Percentiles rank a stretch among this genome's conserved stretches.
Conservation (phyloP, 345 rosid genomes). For the Raphanus raphanistrum region DNA sequence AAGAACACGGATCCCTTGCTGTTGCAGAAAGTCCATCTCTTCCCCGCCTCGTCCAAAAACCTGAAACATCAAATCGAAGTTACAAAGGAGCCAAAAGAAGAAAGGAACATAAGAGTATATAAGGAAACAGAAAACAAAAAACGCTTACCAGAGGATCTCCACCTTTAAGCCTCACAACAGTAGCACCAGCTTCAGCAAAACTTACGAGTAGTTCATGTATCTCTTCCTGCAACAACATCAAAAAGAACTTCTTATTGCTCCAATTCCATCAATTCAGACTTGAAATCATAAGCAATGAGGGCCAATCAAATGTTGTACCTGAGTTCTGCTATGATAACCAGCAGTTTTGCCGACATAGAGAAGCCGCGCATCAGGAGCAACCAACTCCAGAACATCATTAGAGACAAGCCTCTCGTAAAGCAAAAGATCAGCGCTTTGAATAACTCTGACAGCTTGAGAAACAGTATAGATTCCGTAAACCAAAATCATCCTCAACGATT, state of each 20-base stretch:
- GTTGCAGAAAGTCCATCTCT: conserved; percentile 96
- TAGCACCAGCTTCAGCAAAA: conserved; percentile 97
- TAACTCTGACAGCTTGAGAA: conserved; percentile 78
- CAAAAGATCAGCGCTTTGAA: conserved; percentile 79
- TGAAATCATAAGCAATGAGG: not conserved
- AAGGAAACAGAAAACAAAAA: not conserved
- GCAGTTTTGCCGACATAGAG: conserved; percentile 98
- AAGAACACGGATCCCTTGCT: conserved; percentile 80
- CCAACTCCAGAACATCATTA: conserved; percentile 79
- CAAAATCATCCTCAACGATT: too few species aligned
- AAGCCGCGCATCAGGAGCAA: conserved; percentile 74
- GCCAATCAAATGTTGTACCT: conserved; percentile 45
- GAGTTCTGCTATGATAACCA: conserved; percentile 97
- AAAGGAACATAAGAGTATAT: not conserved
- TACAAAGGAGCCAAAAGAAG: not conserved
- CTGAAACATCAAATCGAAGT: conserved; percentile 41
- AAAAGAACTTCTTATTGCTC: not conserved
- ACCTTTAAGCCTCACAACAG: conserved; percentile 96
- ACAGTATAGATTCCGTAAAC: too few species aligned
- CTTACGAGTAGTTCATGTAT: conserved; percentile 83
- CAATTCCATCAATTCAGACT: not conserved
- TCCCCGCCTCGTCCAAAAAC: conserved; percentile 98
- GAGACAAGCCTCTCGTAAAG: conserved; percentile 95
- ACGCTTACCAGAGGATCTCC: conserved; percentile 92
- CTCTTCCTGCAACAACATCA: conserved; percentile 68